Percentiles rank a stretch among this genome's conserved stretches.
phyloP scores from a whole-genome alignment of 1,284 basidiomycete genomes.

The Ustilago bromivora region DNA sequence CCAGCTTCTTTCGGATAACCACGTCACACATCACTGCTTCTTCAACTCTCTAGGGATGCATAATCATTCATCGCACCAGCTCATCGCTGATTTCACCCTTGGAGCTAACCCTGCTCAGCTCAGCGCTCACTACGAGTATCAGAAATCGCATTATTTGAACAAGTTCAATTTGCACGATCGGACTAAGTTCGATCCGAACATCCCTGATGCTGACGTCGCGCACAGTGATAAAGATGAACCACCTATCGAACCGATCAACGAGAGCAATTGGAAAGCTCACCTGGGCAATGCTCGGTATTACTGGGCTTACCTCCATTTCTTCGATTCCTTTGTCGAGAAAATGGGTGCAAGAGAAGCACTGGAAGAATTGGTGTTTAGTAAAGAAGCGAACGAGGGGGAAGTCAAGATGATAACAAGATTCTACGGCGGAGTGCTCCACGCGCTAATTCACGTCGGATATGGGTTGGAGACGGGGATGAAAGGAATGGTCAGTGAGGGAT shows the following conservation, averaged over 20 bases:
- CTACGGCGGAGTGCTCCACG: conserved; percentile 68
- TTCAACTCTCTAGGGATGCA: conserved; percentile 55
- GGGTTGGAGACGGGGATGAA: conserved; percentile 64
- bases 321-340: conserved; percentile 20
- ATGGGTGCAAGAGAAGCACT: conserved; percentile 14
- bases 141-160: conserved; percentile 24
- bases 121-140: conserved; percentile 16
- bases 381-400: conserved; percentile 23
- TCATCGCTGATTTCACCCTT: conserved; percentile 45
- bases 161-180: conserved; percentile 32
- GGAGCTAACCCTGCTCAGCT: conserved; percentile 22
- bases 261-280: conserved; percentile 42
- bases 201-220: not conserved
- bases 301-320: conserved; percentile 55
- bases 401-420: conserved; percentile 40
- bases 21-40: conserved; percentile 47
- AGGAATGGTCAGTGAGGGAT: conserved; percentile 63
- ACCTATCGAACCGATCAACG: conserved; percentile 13
- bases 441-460: conserved; percentile 68
- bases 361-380: conserved; percentile 41
- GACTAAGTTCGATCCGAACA: conserved; percentile 20
- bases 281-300: conserved; percentile 40
- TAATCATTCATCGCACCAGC: conserved; percentile 52
- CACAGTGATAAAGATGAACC: not conserved
- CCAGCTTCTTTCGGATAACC: conserved; percentile 27